Evolutionary conservation across 768 basidiomycete species (phyloP).

Genomic region (Saitozyma sp.): DNA sequence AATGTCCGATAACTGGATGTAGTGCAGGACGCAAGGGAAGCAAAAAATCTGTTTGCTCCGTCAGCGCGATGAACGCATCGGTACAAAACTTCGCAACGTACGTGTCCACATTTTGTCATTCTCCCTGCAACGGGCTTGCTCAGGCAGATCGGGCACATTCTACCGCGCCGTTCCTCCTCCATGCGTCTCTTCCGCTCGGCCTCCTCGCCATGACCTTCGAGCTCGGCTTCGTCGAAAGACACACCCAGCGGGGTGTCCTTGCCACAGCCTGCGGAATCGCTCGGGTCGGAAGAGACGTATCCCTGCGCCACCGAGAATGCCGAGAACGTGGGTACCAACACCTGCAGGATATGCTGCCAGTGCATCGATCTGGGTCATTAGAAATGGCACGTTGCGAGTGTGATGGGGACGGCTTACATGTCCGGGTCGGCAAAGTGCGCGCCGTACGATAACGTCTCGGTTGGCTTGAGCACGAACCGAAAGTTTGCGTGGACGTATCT

Average conservation of each 20-base stretch:
- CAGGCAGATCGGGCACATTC: conserved; percentile 90
- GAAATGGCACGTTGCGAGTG: conserved; percentile 4
- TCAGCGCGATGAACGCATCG: background rate
- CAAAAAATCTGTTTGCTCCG: conserved; percentile 73
- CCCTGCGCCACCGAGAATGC: conserved; percentile 65
- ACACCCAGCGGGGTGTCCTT: conserved; percentile 15
- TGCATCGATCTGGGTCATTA: conserved; percentile 72
- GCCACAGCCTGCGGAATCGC: background rate
- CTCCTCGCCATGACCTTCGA: conserved; percentile 37
- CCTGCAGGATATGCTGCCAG: conserved; percentile 93
- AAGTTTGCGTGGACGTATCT: conserved; percentile 95
- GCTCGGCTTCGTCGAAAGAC: conserved; percentile 33
- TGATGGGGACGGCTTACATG: conserved; percentile 64
- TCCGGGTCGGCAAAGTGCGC: conserved; percentile 96
- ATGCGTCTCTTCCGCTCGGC: conserved; percentile 47
- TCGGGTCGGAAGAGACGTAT: conserved; percentile 33
- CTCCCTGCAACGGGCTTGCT: conserved; percentile 84
- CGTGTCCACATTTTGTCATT: conserved; percentile 92
- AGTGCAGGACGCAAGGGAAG: conserved; percentile 90
- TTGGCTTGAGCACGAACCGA: conserved; percentile 89
- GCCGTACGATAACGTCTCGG: conserved; percentile 73
- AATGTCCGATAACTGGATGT: conserved; percentile 77
- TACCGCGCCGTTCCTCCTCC: conserved; percentile 63
- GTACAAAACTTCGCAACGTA: conserved; percentile 56
- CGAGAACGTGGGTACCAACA: conserved; percentile 83